Evolutionary conservation across 140 eudicot species (phyloP), one percentile per base, ranked within the genome.

Genomic region (Cichorium intybus): DNA sequence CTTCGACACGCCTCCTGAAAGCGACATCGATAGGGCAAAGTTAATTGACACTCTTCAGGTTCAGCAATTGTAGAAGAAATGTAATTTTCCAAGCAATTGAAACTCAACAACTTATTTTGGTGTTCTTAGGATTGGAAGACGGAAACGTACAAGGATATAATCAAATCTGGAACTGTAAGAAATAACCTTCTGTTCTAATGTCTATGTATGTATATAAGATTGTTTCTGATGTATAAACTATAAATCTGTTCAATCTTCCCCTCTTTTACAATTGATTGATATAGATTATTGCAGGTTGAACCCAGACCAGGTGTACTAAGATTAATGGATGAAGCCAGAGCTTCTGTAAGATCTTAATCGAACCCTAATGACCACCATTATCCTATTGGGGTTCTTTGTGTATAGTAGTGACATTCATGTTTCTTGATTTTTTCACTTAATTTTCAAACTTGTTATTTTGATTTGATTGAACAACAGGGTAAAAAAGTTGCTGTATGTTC

Each of bases 81-180:
- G 18, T 41, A 14, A 41, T 15, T 41, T 41, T 6, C n/a, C 15
- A 12, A 14, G 48, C 48, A 56, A 24, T 45, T 41, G 14, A 56
- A 34, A 11, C 10, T 45, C 12, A 64, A 65, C 15, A 20, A 15
- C 18, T 15, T n/a, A 56, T n/a, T 75, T 58, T 26, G 5, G 6
- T 75, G 55, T 54, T 49, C 28, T 18, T 75, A 93, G 99, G 99
- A 88, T 71, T 93, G 97, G 99, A 93, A 93, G 81, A 93, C 95
- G 1, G 95, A 93, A 70, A 86, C 88, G 76, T 93, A 93, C 75
- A 90, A 93, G 78, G 91, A 93, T 37, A 93, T 93, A 68, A 82
- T 89, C 84, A 93, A 84, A 75, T 93, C 99, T 39, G 99, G 99
- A 76, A 84, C 82, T 73, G 99, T 93, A 89, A 89, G 99, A 51